These are phyloP conservation scores for Alternaria dauci DNA, from an alignment of 2,329 filamentous ascomycete species.

Conservation along the genomic window DNA sequence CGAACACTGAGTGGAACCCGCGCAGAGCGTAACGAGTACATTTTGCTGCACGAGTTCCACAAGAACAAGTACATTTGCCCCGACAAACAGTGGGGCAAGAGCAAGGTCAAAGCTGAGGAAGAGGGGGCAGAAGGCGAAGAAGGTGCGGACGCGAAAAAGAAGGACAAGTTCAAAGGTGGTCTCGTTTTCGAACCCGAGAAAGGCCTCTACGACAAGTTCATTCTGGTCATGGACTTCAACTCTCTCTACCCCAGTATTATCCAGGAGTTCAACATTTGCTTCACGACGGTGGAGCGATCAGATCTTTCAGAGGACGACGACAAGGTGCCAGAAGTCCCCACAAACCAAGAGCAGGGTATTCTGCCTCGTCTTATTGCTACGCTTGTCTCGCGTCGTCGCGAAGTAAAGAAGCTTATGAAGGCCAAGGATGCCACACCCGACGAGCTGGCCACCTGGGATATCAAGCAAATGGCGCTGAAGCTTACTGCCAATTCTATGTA, in stretches of 20 bases:
- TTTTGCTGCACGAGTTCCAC: conserved; percentile 96
- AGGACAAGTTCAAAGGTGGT: conserved; percentile 99
- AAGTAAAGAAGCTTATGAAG: conserved; percentile 98
- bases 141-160: conserved; percentile 83
- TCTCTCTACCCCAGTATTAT: conserved; percentile 98
- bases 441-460: conserved; percentile 93
- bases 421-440: conserved; percentile 85
- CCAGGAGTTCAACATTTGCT: conserved; percentile 99
- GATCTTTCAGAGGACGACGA: conserved; percentile 81
- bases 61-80: conserved; percentile 98
- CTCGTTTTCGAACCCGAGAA: conserved; percentile 98
- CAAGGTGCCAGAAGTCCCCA: conserved; percentile 84
- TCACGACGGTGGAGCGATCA: conserved; percentile 90
- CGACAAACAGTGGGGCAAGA: conserved; percentile 86
- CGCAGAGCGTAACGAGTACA: conserved; percentile 98
- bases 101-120: conserved; percentile 75
- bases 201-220: conserved; percentile 96
- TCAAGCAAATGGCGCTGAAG: conserved; percentile 95
- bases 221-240: conserved; percentile 99
- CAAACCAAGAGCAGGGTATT: conserved; percentile 80
- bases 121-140: conserved; percentile 75
- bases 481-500: conserved; percentile 99
- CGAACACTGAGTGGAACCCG: conserved; percentile 93
- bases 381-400: conserved; percentile 84
- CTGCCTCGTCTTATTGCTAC: conserved; percentile 90